Evolutionary conservation across 1,284 basidiomycete genomes (phyloP).

Genomic region (Puccinia polysora): DNA sequence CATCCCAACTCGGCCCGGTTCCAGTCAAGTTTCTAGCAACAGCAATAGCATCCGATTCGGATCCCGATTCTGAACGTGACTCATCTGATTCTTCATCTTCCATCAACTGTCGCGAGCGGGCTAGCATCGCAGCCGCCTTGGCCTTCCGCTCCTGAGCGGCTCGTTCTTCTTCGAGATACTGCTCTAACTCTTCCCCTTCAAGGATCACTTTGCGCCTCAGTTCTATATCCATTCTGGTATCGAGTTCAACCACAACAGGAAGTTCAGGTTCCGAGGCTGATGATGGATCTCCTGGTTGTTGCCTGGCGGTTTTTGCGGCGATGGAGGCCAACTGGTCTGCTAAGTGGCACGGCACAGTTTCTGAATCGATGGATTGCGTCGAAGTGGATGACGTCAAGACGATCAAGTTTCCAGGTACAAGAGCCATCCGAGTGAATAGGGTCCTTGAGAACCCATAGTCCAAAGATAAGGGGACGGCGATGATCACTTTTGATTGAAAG

Average conservation of each 20-base stretch:
- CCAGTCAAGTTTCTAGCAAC: conserved; percentile 53
- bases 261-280: conserved; percentile 46
- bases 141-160: conserved; percentile 77
- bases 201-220: conserved; percentile 71
- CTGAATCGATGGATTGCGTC: background rate
- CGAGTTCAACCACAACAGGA: conserved; percentile 33
- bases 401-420: conserved; percentile 73
- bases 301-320: conserved; percentile 74
- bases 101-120: conserved; percentile 76
- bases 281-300: conserved; percentile 47
- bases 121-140: conserved; percentile 76
- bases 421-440: conserved; percentile 77
- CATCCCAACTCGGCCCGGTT: conserved; percentile 49
- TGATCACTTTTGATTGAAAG: conserved; percentile 81
- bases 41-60: conserved; percentile 36
- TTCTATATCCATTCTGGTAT: conserved; percentile 71
- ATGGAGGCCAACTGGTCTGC: conserved; percentile 72
- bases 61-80: conserved; percentile 46
- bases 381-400: conserved; percentile 64
- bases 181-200: conserved; percentile 67
- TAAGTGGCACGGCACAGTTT: conserved; percentile 72
- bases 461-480: conserved; percentile 84
- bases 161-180: conserved; percentile 71
- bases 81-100: conserved; percentile 67
- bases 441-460: conserved; percentile 85